Evolutionary conservation across 148 eudicot species (phyloP).

Genomic region (Talinum fruticosum): DNA sequence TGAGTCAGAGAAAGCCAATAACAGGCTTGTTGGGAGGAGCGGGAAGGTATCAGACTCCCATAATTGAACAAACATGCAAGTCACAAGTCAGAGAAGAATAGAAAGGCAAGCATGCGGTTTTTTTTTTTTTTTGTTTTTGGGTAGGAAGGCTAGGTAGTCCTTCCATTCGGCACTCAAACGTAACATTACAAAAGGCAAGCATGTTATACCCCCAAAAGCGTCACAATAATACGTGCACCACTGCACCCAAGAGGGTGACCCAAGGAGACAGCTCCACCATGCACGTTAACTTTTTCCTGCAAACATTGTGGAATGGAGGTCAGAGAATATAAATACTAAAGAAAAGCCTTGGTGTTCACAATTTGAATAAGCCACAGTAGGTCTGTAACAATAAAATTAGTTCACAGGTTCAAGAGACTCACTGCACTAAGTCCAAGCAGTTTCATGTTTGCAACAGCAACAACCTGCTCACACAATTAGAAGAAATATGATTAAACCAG

Average conservation of each 20-base stretch:
- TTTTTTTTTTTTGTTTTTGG: too few species aligned
- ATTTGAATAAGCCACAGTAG: neutral
- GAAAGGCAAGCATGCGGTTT: conserved; percentile 2
- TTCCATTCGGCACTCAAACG: too few species aligned
- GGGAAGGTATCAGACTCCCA: neutral
- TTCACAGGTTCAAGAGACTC: conserved; percentile 33
- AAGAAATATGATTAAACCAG: conserved; percentile 1
- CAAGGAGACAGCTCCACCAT: conserved; percentile 97
- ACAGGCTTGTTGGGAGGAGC: neutral
- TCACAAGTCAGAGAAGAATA: too few species aligned
- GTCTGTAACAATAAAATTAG: neutral
- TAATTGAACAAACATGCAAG: neutral
- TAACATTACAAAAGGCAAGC: neutral
- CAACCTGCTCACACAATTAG: conserved; percentile 62
- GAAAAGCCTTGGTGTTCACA: neutral
- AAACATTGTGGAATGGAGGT: conserved; percentile 14
- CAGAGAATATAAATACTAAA: conserved; percentile 4
- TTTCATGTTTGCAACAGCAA: conserved; percentile 85
- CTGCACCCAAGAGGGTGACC: conserved; percentile 99
- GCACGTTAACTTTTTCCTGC: conserved; percentile 88
- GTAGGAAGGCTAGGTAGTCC: too few species aligned
- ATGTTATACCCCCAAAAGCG: conserved; percentile 81
- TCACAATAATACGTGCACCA: conserved; percentile 94
- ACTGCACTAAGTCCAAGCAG: conserved; percentile 71
- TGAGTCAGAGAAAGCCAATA: conserved; percentile 1